Evolutionary conservation across 2,329 filamentous ascomycete genomes (phyloP).

Genomic region (Aspergillus calidoustus): DNA sequence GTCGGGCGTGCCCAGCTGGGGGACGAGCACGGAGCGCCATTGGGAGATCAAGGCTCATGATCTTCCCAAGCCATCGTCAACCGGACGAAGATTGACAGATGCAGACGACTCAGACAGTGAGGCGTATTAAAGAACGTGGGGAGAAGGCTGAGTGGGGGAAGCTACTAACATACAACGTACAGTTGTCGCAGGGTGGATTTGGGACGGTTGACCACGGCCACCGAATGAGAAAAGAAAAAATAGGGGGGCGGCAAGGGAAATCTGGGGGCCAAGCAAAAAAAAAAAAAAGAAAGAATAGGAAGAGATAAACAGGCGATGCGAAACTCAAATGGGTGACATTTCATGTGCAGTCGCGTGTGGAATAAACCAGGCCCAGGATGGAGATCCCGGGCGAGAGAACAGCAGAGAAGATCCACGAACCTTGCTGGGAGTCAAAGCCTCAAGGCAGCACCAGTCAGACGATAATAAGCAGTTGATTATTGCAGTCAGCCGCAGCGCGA

Average conservation of each 20-base stretch:
- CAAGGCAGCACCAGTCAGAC: background rate
- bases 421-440: slow-evolving; percentile 10
- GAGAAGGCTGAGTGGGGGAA: slow-evolving; percentile 20
- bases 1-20: background rate
- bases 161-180: slow-evolving; percentile 11
- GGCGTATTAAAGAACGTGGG: slow-evolving; percentile 19
- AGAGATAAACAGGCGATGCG: slow-evolving; percentile 10
- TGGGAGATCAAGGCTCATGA: slow-evolving; percentile 11
- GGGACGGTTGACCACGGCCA: background rate
- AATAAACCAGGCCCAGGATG: slow-evolving; percentile 11
- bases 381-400: slow-evolving; percentile 9
- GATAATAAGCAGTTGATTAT: slow-evolving; percentile 6
- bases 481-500: slow-evolving; percentile 6
- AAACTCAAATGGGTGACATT: slow-evolving; percentile 16
- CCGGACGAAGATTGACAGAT: slow-evolving; percentile 12
- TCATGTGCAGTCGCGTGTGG: slow-evolving; percentile 15
- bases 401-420: slow-evolving; percentile 17
- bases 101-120: slow-evolving; percentile 8
- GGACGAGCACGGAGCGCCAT: slow-evolving; percentile 12
- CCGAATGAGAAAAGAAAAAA: slow-evolving; percentile 3
- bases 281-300: slow-evolving; percentile 11
- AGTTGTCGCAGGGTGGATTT: slow-evolving; percentile 5
- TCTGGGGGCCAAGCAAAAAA: slow-evolving; percentile 7
- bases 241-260: slow-evolving; percentile 5
- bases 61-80: slow-evolving; percentile 13